Evolutionary conservation across 441 rosid species (phyloP), one percentile per base, ranked within the genome.

Genomic region (Pelargonium myrrhifolium): DNA sequence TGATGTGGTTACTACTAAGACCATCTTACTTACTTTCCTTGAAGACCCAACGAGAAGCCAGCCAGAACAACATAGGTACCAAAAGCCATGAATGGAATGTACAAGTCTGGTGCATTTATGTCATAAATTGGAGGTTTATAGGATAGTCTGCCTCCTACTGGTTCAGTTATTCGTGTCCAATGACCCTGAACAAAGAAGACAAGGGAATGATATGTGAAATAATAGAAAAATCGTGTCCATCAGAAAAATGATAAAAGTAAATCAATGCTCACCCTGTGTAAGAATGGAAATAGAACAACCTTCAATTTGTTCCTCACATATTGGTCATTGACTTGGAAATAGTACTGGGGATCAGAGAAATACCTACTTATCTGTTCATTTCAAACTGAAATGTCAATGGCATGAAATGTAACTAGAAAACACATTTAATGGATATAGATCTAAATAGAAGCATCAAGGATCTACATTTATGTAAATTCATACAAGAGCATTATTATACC

Each of bases 301-400:
- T 83, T 93, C 86, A 93, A 77, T 75, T 93, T 93, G 92, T 93
- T 93, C 84, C 90, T 90, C 80, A 93, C 98, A 51, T 90, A 93
- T 42, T 84, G 96, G 67, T 87, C 96, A 78, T 89, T 93, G 77
- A 93, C 98, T 93, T 93, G 98, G 77, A 93, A 93, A 71, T 93
- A 93, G 79, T 90, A 93, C 66, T 90, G 98, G 12, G 94, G 98
- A 78, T 93, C 94, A 22, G 97, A 93, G 76, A 93, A 85, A 71
- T 83, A 93, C 64, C 92, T 81, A 73, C 89, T 87, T 74, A 93
- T 90, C 98, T 90, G 89, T 73, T 73, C 62, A 63, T 77, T 76
- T 43, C 12, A 67, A 69, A 67, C 45, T 7, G 28, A 53, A 58
- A 56, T n/a, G 14, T 42, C 47, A 26, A 67, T 55, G 1, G 1